Base-by-base conservation (phyloP, 495 filamentous ascomycete genomes). In the Xylaria nigripes region DNA sequence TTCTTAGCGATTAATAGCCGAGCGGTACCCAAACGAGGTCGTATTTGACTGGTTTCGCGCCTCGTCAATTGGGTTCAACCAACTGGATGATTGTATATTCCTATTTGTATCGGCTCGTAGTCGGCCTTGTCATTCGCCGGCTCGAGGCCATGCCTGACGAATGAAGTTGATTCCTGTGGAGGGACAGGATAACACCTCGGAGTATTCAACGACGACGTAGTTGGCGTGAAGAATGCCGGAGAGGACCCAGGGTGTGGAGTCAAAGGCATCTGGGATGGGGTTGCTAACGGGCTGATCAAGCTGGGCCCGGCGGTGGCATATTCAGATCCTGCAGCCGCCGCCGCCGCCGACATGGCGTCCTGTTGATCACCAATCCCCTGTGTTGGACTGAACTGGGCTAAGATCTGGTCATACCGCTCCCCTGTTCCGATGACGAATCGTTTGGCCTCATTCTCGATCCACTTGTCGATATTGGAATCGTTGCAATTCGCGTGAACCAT, bases 401-500 rank as follows among this genome's bases (percentile, higher is more conserved):
- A 56, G 44, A 58, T 62, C 42, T 65, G 68, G 40, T 65, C 61
- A 24, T 69, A 70, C 8, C 57, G 42, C 38, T 66, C 63, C 45
- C 62, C 61, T 0, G 62, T 57, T 16, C 66, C 68, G 43, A 71
- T 51, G 18, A 73, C 71, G 45, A 70, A 71, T 10, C 60, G 59
- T 49, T 65, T 67, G 7, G 74, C 74, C 59, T 73, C 69, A 41
- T 67, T 72, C 54, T 72, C 65, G 24, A 77, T 64, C 71, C 73
- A 77, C 23, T 64, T 61, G 47, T 76, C 59, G 58, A 77, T 76
- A 44, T 73, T 74, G 13, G 66, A 52, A 50, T 84, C 76, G 23
- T 74, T 74, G 60, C 84, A 87, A 45, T 73, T 71, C 23, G 79
- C 76, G 60, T 86, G 84, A 23, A 69, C 67, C 66, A 85, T 72